These are phyloP conservation scores for Cordyceps javanica DNA, from an alignment of 2,329 filamentous ascomycete genomes.

Conservation along the genomic window DNA sequence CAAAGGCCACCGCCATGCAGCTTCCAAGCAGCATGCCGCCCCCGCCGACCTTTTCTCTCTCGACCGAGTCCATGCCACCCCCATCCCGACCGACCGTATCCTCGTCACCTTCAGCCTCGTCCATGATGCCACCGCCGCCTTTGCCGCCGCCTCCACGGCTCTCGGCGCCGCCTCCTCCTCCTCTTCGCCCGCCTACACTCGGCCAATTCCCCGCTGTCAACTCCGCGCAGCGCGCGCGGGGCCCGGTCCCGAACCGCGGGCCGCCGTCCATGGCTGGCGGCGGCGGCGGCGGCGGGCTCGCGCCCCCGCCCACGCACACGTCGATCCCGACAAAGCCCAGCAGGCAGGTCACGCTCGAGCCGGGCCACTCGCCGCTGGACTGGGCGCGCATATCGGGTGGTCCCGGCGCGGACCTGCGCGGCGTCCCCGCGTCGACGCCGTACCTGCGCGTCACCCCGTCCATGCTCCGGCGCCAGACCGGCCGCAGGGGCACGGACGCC, in stretches of 20 bases:
- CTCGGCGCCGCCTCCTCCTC: slow-evolving; percentile 24
- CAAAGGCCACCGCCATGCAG: slow-evolving; percentile 35
- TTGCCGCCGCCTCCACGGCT: slow-evolving; percentile 14
- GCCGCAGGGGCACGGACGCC: slow-evolving; percentile 75
- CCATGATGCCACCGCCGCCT: slow-evolving; percentile 13
- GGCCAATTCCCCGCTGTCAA: slow-evolving; percentile 44
- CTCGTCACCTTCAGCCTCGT: background rate
- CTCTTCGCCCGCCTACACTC: slow-evolving; percentile 29
- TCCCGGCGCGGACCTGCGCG: slow-evolving; percentile 61
- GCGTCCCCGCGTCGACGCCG: slow-evolving; percentile 43
- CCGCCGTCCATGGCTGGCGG: slow-evolving; percentile 21
- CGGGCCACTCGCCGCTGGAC: slow-evolving; percentile 90
- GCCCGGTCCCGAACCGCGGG: slow-evolving; percentile 36
- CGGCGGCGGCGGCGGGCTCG: slow-evolving; percentile 32
- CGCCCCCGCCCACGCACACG: slow-evolving; percentile 49
- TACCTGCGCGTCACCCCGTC: slow-evolving; percentile 74
- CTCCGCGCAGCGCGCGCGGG: slow-evolving; percentile 44
- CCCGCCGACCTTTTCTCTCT: slow-evolving; percentile 39
- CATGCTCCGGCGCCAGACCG: slow-evolving; percentile 71
- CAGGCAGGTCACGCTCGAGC: slow-evolving; percentile 73
- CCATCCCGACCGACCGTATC: slow-evolving; percentile 4
- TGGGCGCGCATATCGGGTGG: slow-evolving; percentile 69
- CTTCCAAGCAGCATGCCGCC: slow-evolving; percentile 25
- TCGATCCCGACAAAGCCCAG: slow-evolving; percentile 49
- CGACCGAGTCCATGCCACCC: slow-evolving; percentile 19